phyloP scores from a whole-genome alignment of 2,329 filamentous ascomycete genomes.

The Colletotrichum horii region DNA sequence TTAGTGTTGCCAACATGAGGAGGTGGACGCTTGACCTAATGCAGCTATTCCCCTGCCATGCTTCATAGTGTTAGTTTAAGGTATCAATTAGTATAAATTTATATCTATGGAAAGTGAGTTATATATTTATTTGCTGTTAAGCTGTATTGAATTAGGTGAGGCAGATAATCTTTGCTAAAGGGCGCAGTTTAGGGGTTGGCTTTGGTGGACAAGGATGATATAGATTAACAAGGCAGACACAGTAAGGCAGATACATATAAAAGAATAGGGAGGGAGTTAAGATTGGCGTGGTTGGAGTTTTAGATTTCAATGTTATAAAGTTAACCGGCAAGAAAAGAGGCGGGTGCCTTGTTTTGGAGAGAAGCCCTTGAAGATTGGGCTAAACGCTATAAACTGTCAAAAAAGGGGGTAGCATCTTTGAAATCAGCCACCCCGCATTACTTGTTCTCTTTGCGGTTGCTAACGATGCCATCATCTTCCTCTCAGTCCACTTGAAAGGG shows the following conservation, averaged over 20 bases:
- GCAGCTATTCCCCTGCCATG: neutral
- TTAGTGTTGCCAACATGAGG: neutral
- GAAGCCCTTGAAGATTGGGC: too few relatives aligned
- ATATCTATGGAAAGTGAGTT: neutral
- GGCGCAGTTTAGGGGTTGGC: neutral
- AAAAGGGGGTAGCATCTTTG: too few relatives aligned
- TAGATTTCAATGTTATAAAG: neutral
- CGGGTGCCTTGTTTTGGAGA: too few relatives aligned
- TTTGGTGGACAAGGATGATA: neutral
- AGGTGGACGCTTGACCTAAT: neutral
- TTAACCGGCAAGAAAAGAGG: neutral
- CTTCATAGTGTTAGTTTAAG: neutral
- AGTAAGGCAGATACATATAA: neutral
- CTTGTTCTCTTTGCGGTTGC: too few relatives aligned
- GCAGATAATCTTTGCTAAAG: neutral
- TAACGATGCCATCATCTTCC: too few relatives aligned
- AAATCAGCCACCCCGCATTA: too few relatives aligned
- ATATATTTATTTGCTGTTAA: neutral
- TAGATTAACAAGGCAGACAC: neutral
- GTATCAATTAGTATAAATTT: neutral
- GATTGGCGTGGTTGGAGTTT: neutral
- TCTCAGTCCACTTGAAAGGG: too few relatives aligned
- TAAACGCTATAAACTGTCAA: too few relatives aligned
- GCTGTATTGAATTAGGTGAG: neutral
- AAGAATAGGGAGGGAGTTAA: neutral